Evolutionary conservation across 2,329 filamentous ascomycete genomes (phyloP).

Genomic region (Diaporthe capsici): DNA sequence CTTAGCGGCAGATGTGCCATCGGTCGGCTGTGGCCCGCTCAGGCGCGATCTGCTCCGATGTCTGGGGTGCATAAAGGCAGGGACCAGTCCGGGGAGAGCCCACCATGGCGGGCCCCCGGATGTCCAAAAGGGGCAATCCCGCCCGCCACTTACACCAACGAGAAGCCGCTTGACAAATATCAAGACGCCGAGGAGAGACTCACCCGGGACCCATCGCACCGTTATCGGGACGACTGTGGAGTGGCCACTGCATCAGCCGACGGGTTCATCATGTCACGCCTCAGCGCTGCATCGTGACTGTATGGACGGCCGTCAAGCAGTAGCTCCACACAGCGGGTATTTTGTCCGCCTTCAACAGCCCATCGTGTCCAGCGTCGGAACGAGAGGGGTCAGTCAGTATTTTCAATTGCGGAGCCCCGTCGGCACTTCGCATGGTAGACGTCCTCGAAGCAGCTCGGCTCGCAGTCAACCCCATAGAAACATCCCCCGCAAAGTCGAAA

Average conservation of each 20-base stretch:
- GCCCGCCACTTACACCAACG: constrained; percentile 25
- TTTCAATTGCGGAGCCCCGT: constrained; percentile 24
- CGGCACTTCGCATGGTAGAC: constrained; percentile 2
- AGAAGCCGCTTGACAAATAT: constrained; percentile 4
- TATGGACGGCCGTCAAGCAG: background rate
- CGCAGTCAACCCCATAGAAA: background rate
- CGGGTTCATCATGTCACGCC: background rate
- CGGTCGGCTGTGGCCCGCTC: constrained; percentile 16
- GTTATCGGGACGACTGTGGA: constrained; percentile 1
- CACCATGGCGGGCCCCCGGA: background rate
- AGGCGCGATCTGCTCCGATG: background rate
- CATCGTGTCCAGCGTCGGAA: constrained; percentile 21
- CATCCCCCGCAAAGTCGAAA: background rate
- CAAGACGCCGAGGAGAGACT: constrained; percentile 1
- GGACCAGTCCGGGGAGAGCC: constrained; percentile 14
- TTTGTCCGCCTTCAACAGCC: background rate
- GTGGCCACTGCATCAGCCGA: constrained; percentile 14
- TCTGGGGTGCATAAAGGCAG: constrained; percentile 28
- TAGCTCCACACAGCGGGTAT: constrained; percentile 16
- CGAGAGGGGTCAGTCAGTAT: background rate
- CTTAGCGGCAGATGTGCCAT: background rate
- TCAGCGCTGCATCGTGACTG: background rate
- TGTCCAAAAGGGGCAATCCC: constrained; percentile 18
- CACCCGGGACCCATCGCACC: constrained; percentile 8
- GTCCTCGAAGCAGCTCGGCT: background rate